Percentiles rank a stretch among this genome's conserved stretches.
phyloP scores from a whole-genome alignment of 805 yeast species.

The Wickerhamomyces strasburgensis region DNA sequence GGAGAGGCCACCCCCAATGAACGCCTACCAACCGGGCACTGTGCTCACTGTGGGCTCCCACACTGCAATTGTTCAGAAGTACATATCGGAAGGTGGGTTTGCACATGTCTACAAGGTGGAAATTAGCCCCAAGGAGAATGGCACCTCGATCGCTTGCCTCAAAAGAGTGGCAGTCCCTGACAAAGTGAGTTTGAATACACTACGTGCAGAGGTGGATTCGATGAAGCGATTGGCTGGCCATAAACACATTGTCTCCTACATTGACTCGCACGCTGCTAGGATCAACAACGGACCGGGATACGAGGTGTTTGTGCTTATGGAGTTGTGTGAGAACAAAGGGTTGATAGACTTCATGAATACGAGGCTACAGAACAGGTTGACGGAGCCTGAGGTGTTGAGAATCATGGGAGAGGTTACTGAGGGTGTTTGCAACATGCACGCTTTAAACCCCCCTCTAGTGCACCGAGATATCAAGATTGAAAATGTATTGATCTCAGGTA shows the following conservation, averaged over 20 bases:
- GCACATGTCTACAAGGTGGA: slow-evolving; percentile 89
- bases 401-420: slow-evolving; percentile 67
- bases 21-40: slow-evolving; percentile 72
- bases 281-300: slow-evolving; percentile 49
- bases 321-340: slow-evolving; percentile 70
- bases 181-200: slow-evolving; percentile 71
- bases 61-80: slow-evolving; percentile 58
- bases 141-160: slow-evolving; percentile 63
- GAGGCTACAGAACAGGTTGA: slow-evolving; percentile 57
- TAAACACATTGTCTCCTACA: slow-evolving; percentile 78
- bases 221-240: slow-evolving; percentile 85
- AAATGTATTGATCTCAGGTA: slow-evolving; percentile 60
- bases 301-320: slow-evolving; percentile 79
- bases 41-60: slow-evolving; percentile 81
- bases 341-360: slow-evolving; percentile 77
- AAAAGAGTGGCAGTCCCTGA: slow-evolving; percentile 95
- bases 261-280: slow-evolving; percentile 92
- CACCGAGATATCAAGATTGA: slow-evolving; percentile 84
- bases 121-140: slow-evolving; percentile 55
- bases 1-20: slow-evolving; percentile 42
- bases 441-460: slow-evolving; percentile 61
- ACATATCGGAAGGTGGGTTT: slow-evolving; percentile 88
- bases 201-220: slow-evolving; percentile 95
- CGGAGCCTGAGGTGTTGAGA: slow-evolving; percentile 60
- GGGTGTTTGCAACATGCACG: slow-evolving; percentile 77